phyloP scores from a whole-genome alignment of 306 rosid species.

The Vigna trinervia region DNA sequence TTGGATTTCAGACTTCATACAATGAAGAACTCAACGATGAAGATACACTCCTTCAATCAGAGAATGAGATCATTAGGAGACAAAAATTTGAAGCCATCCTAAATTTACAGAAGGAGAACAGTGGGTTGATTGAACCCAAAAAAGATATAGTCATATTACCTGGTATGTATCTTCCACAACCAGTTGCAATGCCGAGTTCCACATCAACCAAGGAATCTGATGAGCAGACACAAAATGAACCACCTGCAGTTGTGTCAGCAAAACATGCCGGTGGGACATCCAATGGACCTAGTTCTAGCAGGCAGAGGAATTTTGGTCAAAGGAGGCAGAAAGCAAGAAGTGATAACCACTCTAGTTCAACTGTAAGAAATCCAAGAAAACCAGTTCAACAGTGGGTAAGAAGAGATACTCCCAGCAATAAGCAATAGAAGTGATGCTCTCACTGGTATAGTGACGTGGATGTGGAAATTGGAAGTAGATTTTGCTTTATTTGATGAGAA shows the following conservation, averaged over 20 bases:
- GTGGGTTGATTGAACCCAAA: slow-evolving; percentile 75
- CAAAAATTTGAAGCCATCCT: slow-evolving; percentile 66
- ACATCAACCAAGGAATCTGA: slow-evolving; percentile 44
- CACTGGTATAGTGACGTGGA: not conserved
- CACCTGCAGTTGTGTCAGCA: slow-evolving; percentile 38
- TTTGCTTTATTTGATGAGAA: not conserved
- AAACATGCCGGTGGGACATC: slow-evolving; percentile 35
- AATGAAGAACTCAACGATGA: slow-evolving; percentile 42
- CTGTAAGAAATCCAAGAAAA: slow-evolving; percentile 54
- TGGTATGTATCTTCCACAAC: slow-evolving; percentile 73
- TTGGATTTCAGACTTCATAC: slow-evolving; percentile 56
- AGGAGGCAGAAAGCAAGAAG: slow-evolving; percentile 44
- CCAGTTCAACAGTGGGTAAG: slow-evolving; percentile 67
- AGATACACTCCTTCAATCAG: slow-evolving; percentile 59
- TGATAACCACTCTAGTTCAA: slow-evolving; percentile 40
- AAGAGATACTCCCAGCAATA: slow-evolving; percentile 53
- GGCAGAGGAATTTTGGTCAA: slow-evolving; percentile 41
- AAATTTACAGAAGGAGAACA: slow-evolving; percentile 69
- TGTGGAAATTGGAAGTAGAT: not conserved
- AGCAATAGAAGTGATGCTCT: slow-evolving; percentile 37
- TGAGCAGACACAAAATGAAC: slow-evolving; percentile 50
- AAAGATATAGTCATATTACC: slow-evolving; percentile 59
- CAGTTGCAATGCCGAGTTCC: slow-evolving; percentile 37
- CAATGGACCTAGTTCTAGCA: slow-evolving; percentile 49
- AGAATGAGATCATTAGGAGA: slow-evolving; percentile 62